Percentiles rank a stretch among this genome's conserved stretches.
phyloP scores from a whole-genome alignment of 495 filamentous ascomycete species.

The Geopyxis carbonaria region DNA sequence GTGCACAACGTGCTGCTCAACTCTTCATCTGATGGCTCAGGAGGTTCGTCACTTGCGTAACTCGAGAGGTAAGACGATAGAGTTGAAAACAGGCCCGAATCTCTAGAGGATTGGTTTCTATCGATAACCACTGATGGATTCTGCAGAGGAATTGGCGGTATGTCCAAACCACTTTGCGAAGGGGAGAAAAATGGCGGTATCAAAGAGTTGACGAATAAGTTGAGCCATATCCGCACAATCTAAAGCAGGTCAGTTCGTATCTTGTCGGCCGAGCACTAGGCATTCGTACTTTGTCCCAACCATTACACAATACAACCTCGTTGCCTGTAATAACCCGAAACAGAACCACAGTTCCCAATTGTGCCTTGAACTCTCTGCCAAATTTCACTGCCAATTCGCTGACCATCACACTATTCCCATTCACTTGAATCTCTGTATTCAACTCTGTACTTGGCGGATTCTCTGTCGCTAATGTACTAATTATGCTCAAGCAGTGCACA shows the following conservation, averaged over 20 bases:
- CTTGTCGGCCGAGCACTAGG: too few relatives aligned
- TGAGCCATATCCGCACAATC: conserved; percentile 81
- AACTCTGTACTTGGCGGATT: conserved; percentile 62
- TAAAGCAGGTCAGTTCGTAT: conserved; percentile 28
- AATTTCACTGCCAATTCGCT: conserved; percentile 96
- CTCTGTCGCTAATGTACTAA: conserved; percentile 67
- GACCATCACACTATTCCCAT: conserved; percentile 90
- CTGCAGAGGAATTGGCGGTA: conserved; percentile 76
- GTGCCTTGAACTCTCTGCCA: conserved; percentile 81
- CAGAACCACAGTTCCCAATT: conserved; percentile 80
- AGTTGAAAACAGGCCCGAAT: conserved; percentile 76
- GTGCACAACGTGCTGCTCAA: conserved; percentile 88
- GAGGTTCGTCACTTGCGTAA: conserved; percentile 93
- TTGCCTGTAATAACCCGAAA: conserved; percentile 79
- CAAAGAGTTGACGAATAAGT: conserved; percentile 89
- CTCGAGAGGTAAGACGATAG: conserved; percentile 95
- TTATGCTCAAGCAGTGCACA: conserved; percentile 69
- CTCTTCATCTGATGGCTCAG: conserved; percentile 93
- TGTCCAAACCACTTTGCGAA: conserved; percentile 50
- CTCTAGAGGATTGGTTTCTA: conserved; percentile 53
- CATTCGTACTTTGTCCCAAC: conserved; percentile 65
- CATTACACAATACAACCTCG: conserved; percentile 53
- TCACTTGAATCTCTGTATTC: conserved; percentile 91
- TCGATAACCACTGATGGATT: conserved; percentile 87
- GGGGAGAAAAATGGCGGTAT: conserved; percentile 67